These are phyloP conservation scores for Phytophthora vignae DNA, from an alignment of 352 stramenopile species.

Conservation along the genomic window DNA sequence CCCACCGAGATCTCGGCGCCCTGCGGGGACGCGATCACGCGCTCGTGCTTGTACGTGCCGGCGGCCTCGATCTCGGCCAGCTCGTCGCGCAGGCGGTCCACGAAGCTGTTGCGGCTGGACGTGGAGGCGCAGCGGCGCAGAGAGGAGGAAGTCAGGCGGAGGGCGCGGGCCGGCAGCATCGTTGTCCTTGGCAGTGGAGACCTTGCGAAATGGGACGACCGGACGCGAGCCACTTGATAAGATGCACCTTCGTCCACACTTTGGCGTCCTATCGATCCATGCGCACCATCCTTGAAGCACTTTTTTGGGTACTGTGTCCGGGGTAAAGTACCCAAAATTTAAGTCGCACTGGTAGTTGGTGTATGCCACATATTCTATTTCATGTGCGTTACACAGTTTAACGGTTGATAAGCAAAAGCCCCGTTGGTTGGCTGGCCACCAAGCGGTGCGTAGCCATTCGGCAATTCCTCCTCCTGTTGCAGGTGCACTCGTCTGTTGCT, in stretches of 20 bases:
- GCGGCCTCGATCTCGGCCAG: conserved; percentile 75
- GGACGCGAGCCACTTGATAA: background rate
- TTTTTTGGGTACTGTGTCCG: too few species aligned
- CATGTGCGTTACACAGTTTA: background rate
- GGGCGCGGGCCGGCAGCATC: conserved; percentile 26
- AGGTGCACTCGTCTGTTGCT: too few species aligned
- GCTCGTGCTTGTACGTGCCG: conserved; percentile 90
- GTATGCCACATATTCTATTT: background rate
- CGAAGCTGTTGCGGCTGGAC: conserved; percentile 65
- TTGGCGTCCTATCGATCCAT: background rate
- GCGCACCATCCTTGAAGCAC: conserved; percentile 3
- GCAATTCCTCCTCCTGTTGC: conserved; percentile 3
- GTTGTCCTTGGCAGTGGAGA: background rate
- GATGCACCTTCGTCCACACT: background rate
- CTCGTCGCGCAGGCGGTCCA: conserved; percentile 80
- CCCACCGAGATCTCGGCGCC: conserved; percentile 82
- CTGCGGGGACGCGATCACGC: conserved; percentile 91
- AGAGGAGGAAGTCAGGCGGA: conserved; percentile 12
- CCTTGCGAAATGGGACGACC: conserved; percentile 1
- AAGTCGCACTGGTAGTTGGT: background rate
- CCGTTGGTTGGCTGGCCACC: conserved; percentile 33
- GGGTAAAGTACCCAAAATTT: too few species aligned
- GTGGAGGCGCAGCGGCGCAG: conserved; percentile 39
- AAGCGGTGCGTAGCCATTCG: conserved; percentile 27
- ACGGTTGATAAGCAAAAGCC: conserved; percentile 19